Conservation (phyloP, 208 protist genomes). For the Blechomonas ayalai region DNA sequence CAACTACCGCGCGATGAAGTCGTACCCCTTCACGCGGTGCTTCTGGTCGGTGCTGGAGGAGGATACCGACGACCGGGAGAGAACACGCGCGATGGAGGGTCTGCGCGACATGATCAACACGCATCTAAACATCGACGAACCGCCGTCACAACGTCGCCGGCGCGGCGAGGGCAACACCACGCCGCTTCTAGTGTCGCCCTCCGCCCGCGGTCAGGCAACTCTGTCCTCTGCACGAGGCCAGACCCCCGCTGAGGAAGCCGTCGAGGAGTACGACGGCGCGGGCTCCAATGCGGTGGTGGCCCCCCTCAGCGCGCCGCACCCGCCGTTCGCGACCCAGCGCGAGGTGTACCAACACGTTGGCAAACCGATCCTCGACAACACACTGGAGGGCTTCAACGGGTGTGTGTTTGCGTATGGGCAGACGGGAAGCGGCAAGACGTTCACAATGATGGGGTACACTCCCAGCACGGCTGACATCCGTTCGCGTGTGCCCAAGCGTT, state of each 20-base stretch:
- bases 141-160: conserved; percentile 15
- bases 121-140: conserved; percentile 37
- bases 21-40: conserved; percentile 66
- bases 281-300: conserved; percentile 50
- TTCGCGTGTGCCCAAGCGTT: not conserved
- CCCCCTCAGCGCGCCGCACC: conserved; percentile 38
- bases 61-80: conserved; percentile 1
- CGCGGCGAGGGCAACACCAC: not conserved
- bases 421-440: conserved; percentile 90
- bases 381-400: conserved; percentile 80
- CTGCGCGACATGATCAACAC: conserved; percentile 31
- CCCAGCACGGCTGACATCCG: conserved; percentile 17
- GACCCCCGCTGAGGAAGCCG: not conserved
- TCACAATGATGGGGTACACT: conserved; percentile 88
- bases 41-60: conserved; percentile 76
- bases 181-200: not conserved
- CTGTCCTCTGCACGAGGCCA: conserved; percentile 6
- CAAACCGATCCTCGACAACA: conserved; percentile 62
- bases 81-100: not conserved
- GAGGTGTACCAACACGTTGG: conserved; percentile 73
- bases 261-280: conserved; percentile 15
- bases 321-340: conserved; percentile 61
- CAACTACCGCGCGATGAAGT: conserved; percentile 40
- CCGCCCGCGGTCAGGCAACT: not conserved
- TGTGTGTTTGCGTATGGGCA: conserved; percentile 89